phyloP scores from a whole-genome alignment of 805 yeast genomes.

The Candida caryicola region DNA sequence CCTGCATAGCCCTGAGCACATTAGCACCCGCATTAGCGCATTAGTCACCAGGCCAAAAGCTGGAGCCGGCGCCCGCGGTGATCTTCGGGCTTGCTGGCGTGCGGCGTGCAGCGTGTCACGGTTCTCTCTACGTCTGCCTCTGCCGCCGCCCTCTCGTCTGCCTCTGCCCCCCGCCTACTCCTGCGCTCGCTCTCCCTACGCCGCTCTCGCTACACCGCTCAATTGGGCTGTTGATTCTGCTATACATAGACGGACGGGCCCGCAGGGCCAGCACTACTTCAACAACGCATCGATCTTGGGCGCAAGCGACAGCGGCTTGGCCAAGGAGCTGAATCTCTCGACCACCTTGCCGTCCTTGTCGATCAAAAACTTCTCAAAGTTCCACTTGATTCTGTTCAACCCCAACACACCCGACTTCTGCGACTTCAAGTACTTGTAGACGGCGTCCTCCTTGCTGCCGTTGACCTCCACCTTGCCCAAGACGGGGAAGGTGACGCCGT shows the following conservation, averaged over 20 bases:
- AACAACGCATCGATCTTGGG: slow-evolving; percentile 58
- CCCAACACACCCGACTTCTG: slow-evolving; percentile 49
- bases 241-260: background rate
- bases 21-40: no score
- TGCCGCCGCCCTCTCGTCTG: no score
- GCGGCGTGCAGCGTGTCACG: no score
- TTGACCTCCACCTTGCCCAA: slow-evolving; percentile 86
- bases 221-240: no score
- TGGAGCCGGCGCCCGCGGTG: no score
- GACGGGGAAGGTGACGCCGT: slow-evolving; percentile 89
- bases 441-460: slow-evolving; percentile 77
- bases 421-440: slow-evolving; percentile 71
- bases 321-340: slow-evolving; percentile 65
- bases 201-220: no score
- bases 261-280: slow-evolving; percentile 21
- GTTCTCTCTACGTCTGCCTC: no score
- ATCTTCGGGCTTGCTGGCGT: no score
- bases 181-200: no score
- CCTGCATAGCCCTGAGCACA: no score
- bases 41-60: no score
- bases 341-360: slow-evolving; percentile 42
- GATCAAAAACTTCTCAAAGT: slow-evolving; percentile 43
- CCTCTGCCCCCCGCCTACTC: no score
- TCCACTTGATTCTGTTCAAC: slow-evolving; percentile 43
- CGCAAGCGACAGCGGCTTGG: slow-evolving; percentile 29